These are phyloP conservation scores for Gillenia trifoliata DNA, from an alignment of 306 rosid genomes.

Conservation along the genomic window DNA sequence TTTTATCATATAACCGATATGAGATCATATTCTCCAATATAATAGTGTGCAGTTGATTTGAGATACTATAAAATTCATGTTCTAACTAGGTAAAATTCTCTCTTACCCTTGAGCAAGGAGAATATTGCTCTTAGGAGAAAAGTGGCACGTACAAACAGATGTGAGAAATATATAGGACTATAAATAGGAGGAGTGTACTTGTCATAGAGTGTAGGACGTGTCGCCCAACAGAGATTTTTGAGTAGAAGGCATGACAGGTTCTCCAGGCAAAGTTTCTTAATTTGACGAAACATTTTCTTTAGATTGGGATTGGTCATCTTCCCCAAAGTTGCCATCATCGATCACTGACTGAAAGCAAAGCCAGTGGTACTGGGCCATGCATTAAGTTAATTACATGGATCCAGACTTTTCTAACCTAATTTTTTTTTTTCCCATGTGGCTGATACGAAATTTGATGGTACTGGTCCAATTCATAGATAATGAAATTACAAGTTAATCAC, in stretches of 20 bases:
- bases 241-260: background rate
- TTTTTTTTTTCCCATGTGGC: background rate
- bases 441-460: background rate
- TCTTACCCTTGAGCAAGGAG: background rate
- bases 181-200: background rate
- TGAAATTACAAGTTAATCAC: background rate
- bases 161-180: background rate
- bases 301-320: slow-evolving; percentile 6
- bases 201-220: background rate
- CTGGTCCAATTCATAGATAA: slow-evolving; percentile 6
- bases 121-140: too few relatives aligned
- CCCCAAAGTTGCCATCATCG: background rate
- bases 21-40: too few relatives aligned
- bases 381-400: background rate
- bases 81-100: background rate
- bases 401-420: slow-evolving; percentile 41
- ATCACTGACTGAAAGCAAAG: slow-evolving; percentile 4
- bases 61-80: too few relatives aligned
- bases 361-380: slow-evolving; percentile 12
- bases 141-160: background rate
- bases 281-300: slow-evolving; percentile 6
- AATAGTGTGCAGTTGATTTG: too few relatives aligned
- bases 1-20: too few relatives aligned
- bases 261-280: background rate
- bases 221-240: background rate